Percentiles rank a stretch among this genome's conserved stretches.
These are phyloP conservation scores for Alloteropsis semialata DNA, from an alignment of 176 grass and related monocot genomes.

Conservation along the genomic window DNA sequence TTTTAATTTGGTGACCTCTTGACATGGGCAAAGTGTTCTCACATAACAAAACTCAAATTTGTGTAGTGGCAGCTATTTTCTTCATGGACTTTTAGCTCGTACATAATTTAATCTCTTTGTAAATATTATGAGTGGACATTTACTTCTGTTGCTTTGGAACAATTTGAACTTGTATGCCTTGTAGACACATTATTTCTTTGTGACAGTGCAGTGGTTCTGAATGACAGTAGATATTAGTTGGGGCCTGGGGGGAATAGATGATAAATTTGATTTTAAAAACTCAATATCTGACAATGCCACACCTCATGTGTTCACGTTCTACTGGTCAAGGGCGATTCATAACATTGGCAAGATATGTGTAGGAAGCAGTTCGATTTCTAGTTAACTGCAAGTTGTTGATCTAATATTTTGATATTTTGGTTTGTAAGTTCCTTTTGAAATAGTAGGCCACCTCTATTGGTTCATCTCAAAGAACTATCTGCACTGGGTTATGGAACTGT, in stretches of 20 bases:
- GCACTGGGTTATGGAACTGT: background rate
- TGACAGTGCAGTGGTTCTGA: no score
- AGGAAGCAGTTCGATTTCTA: background rate
- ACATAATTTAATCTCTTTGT: no score
- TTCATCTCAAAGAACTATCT: no score
- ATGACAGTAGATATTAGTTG: background rate
- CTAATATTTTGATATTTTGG: no score
- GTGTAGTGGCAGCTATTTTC: background rate
- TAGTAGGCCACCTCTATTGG: no score
- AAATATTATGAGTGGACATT: no score
- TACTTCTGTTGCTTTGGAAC: no score
- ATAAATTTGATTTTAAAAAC: background rate
- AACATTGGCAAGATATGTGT: background rate
- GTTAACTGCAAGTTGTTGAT: background rate
- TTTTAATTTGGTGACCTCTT: background rate
- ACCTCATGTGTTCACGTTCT: background rate
- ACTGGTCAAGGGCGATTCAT: background rate
- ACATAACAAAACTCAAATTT: background rate
- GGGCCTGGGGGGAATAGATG: background rate
- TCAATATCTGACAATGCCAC: background rate
- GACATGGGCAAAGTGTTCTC: background rate
- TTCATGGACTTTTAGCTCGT: background rate
- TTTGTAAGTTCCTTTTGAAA: no score
- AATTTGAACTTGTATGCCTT: no score
- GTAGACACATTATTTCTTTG: no score